Percentiles rank a stretch among this genome's conserved stretches.
phyloP scores from a whole-genome alignment of 345 rosid genomes.

The Theobroma cacao region DNA sequence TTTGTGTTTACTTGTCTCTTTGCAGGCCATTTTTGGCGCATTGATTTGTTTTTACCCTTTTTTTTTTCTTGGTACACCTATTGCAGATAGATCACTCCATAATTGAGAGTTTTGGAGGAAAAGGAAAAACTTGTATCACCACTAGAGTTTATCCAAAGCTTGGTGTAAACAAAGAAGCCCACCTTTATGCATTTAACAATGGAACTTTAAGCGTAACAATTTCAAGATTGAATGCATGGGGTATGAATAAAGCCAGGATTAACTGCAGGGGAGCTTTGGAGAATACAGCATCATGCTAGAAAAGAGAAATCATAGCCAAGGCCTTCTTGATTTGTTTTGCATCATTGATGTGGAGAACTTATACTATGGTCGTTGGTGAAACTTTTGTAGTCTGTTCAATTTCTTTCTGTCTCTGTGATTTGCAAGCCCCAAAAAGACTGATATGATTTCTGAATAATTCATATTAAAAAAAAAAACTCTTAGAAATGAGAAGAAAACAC shows the following conservation, averaged over 20 bases:
- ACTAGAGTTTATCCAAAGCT: constrained; percentile 28
- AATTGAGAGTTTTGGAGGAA: constrained; percentile 27
- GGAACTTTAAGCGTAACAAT: constrained; percentile 14
- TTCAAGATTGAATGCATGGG: constrained; percentile 24
- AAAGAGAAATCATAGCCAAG: not conserved
- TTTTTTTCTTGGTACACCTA: not conserved
- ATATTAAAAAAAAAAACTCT: not conserved
- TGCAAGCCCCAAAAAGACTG: not conserved
- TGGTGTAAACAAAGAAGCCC: constrained; percentile 9
- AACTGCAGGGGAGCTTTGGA: constrained; percentile 7
- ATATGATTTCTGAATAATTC: not conserved
- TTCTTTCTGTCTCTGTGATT: not conserved
- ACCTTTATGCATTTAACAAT: constrained; percentile 16
- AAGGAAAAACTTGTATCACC: constrained; percentile 23
- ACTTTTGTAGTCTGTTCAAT: not conserved
- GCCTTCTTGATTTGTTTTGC: not conserved
- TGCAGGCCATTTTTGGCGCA: not conserved
- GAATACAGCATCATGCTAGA: not conserved
- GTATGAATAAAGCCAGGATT: constrained; percentile 22
- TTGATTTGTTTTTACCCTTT: not conserved
- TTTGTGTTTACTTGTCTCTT: not conserved
- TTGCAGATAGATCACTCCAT: constrained; percentile 31
- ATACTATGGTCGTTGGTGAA: not conserved
- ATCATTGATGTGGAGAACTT: not conserved
- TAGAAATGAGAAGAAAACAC: not conserved